Evolutionary conservation across 768 basidiomycete species (phyloP).

Genomic region (Trametes villosa): DNA sequence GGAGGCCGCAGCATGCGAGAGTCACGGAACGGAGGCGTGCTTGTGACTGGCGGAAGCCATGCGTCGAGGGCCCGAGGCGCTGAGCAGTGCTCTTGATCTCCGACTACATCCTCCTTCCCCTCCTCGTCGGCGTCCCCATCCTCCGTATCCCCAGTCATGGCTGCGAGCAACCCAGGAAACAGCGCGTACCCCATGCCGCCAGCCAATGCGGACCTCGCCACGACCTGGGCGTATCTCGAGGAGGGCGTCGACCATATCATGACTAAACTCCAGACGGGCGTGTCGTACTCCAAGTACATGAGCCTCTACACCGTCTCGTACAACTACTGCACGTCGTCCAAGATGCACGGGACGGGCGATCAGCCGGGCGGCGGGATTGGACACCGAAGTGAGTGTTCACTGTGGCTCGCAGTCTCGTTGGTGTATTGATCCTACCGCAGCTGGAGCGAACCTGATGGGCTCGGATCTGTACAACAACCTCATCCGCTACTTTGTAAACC

Average conservation of each 20-base stretch:
- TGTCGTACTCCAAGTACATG: slow-evolving; percentile 91
- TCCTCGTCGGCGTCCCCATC: neutral
- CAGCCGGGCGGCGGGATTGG: slow-evolving; percentile 37
- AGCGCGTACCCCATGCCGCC: slow-evolving; percentile 56
- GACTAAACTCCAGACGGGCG: slow-evolving; percentile 87
- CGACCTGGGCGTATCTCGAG: slow-evolving; percentile 89
- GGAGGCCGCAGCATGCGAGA: neutral
- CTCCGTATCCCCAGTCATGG: slow-evolving; percentile 6
- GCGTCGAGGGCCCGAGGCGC: neutral
- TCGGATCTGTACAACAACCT: slow-evolving; percentile 96
- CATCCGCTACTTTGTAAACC: slow-evolving; percentile 85
- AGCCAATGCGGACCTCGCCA: slow-evolving; percentile 67
- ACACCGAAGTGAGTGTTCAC: slow-evolving; percentile 58
- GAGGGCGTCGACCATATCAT: slow-evolving; percentile 91
- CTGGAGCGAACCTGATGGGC: slow-evolving; percentile 95
- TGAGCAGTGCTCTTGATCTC: slow-evolving; percentile 15
- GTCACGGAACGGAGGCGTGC: slow-evolving; percentile 4
- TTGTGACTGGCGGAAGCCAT: slow-evolving; percentile 13
- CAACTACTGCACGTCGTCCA: slow-evolving; percentile 95
- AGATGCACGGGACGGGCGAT: slow-evolving; percentile 60
- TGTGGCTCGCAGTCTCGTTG: slow-evolving; percentile 9
- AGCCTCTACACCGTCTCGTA: slow-evolving; percentile 90
- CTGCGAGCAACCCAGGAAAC: slow-evolving; percentile 29
- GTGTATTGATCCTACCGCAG: slow-evolving; percentile 44
- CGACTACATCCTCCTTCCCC: slow-evolving; percentile 13